Conservation (phyloP, 2,329 filamentous ascomycete genomes). For the Incumbomyces lentus region DNA sequence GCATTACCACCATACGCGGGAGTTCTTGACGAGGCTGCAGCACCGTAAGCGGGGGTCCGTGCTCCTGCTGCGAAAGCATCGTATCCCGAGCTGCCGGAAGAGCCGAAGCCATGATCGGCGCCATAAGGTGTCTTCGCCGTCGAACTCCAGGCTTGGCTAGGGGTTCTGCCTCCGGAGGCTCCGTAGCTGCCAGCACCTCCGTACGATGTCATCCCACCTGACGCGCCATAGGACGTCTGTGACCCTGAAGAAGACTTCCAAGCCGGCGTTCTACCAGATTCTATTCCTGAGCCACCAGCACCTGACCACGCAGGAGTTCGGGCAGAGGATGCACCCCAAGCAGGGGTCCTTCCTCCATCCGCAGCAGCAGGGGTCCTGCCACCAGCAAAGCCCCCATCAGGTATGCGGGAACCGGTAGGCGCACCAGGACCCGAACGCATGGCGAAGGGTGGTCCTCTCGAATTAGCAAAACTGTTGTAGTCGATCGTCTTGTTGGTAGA, state of each 20-base stretch:
- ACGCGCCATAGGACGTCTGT: conserved; percentile 45
- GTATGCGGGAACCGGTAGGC: conserved; percentile 31
- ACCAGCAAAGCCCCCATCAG: conserved; percentile 52
- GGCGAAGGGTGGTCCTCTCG: conserved; percentile 12
- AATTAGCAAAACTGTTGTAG: conserved; percentile 17
- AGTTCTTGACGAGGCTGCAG: conserved; percentile 41
- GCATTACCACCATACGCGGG: conserved; percentile 28
- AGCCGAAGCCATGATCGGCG: conserved; percentile 40
- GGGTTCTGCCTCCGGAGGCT: conserved; percentile 51
- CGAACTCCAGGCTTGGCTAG: conserved; percentile 53
- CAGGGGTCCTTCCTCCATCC: conserved; percentile 51
- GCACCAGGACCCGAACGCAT: conserved; percentile 15
- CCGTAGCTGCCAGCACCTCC: conserved; percentile 42
- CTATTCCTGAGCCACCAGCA: conserved; percentile 14
- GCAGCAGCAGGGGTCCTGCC: conserved; percentile 57
- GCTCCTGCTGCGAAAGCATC: conserved; percentile 59
- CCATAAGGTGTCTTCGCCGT: conserved; percentile 59
- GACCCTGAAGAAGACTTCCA: conserved; percentile 49
- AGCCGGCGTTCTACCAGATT: conserved; percentile 38
- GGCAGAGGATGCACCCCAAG: conserved; percentile 40
- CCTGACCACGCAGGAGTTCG: conserved; percentile 24
- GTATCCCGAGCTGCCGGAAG: conserved; percentile 56
- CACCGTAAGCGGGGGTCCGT: conserved; percentile 66
- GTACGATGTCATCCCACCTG: conserved; percentile 65
- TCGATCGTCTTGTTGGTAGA: conserved; percentile 16